phyloP scores from a whole-genome alignment of 192 early-diverging fungal genomes.

The Linnemannia exigua region DNA sequence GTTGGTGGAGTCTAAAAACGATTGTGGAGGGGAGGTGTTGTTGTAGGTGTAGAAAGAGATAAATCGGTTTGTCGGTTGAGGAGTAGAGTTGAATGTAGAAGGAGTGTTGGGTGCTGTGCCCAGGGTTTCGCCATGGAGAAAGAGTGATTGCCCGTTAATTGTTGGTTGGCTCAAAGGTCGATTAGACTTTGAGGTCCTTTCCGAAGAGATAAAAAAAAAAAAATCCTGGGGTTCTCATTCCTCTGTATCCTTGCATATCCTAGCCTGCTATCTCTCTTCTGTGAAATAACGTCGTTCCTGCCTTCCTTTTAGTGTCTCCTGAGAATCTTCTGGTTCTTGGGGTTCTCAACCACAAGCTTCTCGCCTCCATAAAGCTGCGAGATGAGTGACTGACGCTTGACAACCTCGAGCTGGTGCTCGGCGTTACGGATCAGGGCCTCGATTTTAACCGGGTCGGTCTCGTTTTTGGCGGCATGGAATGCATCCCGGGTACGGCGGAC shows the following conservation, averaged over 20 bases:
- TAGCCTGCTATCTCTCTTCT: background rate
- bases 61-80: background rate
- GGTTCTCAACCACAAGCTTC: constrained; percentile 78
- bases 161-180: background rate
- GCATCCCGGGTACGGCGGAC: constrained; percentile 83
- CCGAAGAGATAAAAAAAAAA: background rate
- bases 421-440: constrained; percentile 69
- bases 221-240: background rate
- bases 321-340: constrained; percentile 31
- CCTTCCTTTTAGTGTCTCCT: constrained; percentile 25
- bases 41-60: background rate
- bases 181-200: constrained; percentile 7
- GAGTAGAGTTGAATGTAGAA: background rate
- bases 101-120: background rate
- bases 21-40: background rate
- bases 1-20: no score
- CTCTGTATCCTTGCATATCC: background rate
- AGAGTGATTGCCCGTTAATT: background rate
- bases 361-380: constrained; percentile 80
- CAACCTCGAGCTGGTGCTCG: constrained; percentile 76
- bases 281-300: background rate
- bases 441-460: constrained; percentile 70
- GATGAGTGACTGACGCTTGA: constrained; percentile 82
- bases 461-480: constrained; percentile 73
- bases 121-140: background rate